Percentiles rank a stretch among this genome's conserved stretches.
These are phyloP conservation scores for Clathrus columnatus DNA, from an alignment of 768 basidiomycete species.

Conservation along the genomic window DNA sequence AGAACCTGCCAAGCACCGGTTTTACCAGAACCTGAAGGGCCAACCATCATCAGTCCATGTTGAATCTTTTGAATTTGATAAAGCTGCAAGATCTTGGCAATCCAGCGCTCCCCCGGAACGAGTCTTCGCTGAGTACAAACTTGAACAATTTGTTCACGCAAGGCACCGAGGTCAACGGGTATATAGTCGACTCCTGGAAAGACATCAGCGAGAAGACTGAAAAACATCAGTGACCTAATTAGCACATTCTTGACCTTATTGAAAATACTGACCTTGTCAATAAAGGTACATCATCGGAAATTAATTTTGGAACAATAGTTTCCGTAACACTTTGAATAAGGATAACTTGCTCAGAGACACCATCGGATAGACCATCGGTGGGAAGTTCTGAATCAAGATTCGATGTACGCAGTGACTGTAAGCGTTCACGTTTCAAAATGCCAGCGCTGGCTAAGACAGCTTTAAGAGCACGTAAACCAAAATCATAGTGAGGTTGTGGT, in stretches of 20 bases:
- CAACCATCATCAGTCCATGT: slow-evolving; percentile 99
- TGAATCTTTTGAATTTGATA: slow-evolving; percentile 99
- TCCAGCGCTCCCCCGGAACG: slow-evolving; percentile 83
- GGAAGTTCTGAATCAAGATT: slow-evolving; percentile 21
- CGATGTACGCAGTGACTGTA: slow-evolving; percentile 36
- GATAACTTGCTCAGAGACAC: slow-evolving; percentile 85
- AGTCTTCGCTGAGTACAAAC: slow-evolving; percentile 83
- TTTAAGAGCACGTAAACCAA: slow-evolving; percentile 94
- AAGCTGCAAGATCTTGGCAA: slow-evolving; percentile 91
- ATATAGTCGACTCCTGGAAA: slow-evolving; percentile 93
- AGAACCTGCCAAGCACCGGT: slow-evolving; percentile 96
- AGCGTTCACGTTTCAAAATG: slow-evolving; percentile 89
- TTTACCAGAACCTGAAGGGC: slow-evolving; percentile 94
- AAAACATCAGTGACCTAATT: slow-evolving; percentile 8
- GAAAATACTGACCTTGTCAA: slow-evolving; percentile 65
- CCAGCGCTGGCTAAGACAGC: slow-evolving; percentile 95
- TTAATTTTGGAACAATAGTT: slow-evolving; percentile 96
- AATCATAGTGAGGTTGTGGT: slow-evolving; percentile 97
- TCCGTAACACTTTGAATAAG: slow-evolving; percentile 97
- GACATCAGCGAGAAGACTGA: slow-evolving; percentile 86
- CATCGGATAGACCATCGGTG: slow-evolving; percentile 54
- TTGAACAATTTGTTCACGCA: slow-evolving; percentile 77
- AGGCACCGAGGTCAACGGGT: slow-evolving; percentile 78
- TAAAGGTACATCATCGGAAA: slow-evolving; percentile 93
- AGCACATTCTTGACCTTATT: not conserved